Conservation (phyloP, 805 yeast genomes). For the Ogataea degrootiae region DNA sequence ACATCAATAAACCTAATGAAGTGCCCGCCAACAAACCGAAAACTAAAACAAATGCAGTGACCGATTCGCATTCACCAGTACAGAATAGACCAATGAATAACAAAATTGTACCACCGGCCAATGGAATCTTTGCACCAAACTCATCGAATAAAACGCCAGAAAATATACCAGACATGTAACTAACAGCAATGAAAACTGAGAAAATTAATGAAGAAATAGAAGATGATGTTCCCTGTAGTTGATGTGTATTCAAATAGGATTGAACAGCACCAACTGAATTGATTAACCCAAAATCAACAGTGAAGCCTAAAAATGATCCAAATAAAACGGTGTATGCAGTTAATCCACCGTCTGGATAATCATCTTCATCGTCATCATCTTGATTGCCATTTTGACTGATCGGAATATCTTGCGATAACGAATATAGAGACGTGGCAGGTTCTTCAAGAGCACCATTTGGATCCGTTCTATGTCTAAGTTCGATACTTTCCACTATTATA, state of each 20-base stretch:
- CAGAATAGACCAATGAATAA: slow-evolving; percentile 46
- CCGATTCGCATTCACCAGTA: slow-evolving; percentile 38
- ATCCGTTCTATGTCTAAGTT: slow-evolving; percentile 5
- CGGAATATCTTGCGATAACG: no score
- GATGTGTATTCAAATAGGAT: slow-evolving; percentile 53
- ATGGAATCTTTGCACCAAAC: slow-evolving; percentile 42
- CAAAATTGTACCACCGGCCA: slow-evolving; percentile 38
- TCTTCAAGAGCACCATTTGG: no score
- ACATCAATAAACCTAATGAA: slow-evolving; percentile 39
- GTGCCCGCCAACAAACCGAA: slow-evolving; percentile 37
- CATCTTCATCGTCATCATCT: slow-evolving; percentile 13
- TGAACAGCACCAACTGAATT: slow-evolving; percentile 62
- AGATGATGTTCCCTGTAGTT: slow-evolving; percentile 40
- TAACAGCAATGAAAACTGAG: slow-evolving; percentile 47
- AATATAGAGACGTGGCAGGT: no score
- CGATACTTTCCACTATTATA: slow-evolving; percentile 1
- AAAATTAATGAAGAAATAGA: slow-evolving; percentile 61
- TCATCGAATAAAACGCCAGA: slow-evolving; percentile 57
- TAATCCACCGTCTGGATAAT: slow-evolving; percentile 57
- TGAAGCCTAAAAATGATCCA: slow-evolving; percentile 55
- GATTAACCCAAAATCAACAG: slow-evolving; percentile 50
- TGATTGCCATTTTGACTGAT: background rate
- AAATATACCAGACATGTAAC: slow-evolving; percentile 45
- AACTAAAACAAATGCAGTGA: slow-evolving; percentile 38
- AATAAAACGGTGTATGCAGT: slow-evolving; percentile 51